Evolutionary conservation across 2,329 filamentous ascomycete genomes (phyloP), one percentile per base, ranked within the genome.

Genomic region (Botryotinia convoluta): DNA sequence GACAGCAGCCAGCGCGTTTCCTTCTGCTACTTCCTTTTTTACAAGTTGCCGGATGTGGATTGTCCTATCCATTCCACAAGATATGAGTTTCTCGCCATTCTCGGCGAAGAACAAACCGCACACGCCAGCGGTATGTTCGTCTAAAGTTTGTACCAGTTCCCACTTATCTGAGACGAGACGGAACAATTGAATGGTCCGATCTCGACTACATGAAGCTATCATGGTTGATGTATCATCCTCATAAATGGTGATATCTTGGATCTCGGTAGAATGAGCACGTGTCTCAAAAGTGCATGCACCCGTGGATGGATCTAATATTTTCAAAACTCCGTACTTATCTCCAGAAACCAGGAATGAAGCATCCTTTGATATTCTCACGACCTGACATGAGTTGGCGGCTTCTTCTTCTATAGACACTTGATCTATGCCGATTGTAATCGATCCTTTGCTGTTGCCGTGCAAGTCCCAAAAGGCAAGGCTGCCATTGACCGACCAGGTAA

Each of bases 171-270:
- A 84, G 1, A 84, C 83, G 37, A 86, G 85, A 39, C 86, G 85
- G 80, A 98, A 98, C n/a, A 99, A 84, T 81, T 99, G 96, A 1
- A 95, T 89, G n/a, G 92, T 97, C 69, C 96, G 91, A 82, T 99
- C 96, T 76, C 96, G 88, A 51, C 94, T 93, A 80, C 92, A 95
- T 18, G 91, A 94, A 29, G 93, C 95, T 77, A 98, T 86, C 63
- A 97, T 84, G 51, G 89, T 87, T 64, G 84, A 86, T 1, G 87
- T 85, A 1, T 87, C 85, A 62, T 86, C 86, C 77, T 93, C 89
- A 78, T 90, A 90, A 7, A 97, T 86, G 32, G 91, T 89, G 77
- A 98, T 91, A 78, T 92, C 92, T 57, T 93, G 93, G 75, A 97
- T 92, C 79, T 98, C 94, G 12, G 90, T 91, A 8, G 92, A 89